A percentile compares a stretch with the other conserved stretches of the same genome.
These are phyloP conservation scores for Mucor indicus DNA, from an alignment of 371 early-diverging fungal genomes.

Conservation along the genomic window DNA sequence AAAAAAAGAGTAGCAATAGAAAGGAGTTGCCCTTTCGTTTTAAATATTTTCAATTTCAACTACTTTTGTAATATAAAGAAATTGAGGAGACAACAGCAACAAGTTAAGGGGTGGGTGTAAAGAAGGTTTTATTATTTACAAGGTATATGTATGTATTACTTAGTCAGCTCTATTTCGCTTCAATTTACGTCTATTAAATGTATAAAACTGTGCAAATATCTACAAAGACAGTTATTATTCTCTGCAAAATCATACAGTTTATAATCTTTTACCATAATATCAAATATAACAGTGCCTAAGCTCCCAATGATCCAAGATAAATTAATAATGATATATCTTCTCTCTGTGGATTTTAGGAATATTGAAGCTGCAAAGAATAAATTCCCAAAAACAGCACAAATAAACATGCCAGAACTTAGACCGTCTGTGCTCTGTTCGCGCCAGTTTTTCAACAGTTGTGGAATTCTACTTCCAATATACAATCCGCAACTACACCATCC, in stretches of 20 bases:
- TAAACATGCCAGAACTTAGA: conserved; percentile 73
- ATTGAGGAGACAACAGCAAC: no score
- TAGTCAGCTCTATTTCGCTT: conserved; percentile 16
- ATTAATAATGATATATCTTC: conserved; percentile 41
- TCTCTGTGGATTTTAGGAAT: conserved; percentile 47
- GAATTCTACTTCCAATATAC: conserved; percentile 63
- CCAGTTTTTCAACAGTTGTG: conserved; percentile 75
- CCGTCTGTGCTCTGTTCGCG: conserved; percentile 69
- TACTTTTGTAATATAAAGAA: no score
- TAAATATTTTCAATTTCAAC: no score
- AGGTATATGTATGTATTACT: no score
- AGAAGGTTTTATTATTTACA: no score
- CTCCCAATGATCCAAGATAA: conserved; percentile 60
- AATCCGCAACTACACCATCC: conserved; percentile 53
- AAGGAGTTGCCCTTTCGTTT: no score
- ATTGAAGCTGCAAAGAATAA: conserved; percentile 61
- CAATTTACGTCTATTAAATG: conserved; percentile 6
- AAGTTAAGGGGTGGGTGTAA: no score
- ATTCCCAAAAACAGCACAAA: conserved; percentile 78
- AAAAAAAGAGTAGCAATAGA: no score
- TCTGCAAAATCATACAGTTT: not conserved
- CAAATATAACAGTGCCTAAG: conserved; percentile 49
- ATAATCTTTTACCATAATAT: conserved; percentile 41
- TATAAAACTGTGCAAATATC: conserved; percentile 21
- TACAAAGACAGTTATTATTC: not conserved